Conservation (phyloP, 495 filamentous ascomycete genomes). For the Polyplosphaeria fusca region DNA sequence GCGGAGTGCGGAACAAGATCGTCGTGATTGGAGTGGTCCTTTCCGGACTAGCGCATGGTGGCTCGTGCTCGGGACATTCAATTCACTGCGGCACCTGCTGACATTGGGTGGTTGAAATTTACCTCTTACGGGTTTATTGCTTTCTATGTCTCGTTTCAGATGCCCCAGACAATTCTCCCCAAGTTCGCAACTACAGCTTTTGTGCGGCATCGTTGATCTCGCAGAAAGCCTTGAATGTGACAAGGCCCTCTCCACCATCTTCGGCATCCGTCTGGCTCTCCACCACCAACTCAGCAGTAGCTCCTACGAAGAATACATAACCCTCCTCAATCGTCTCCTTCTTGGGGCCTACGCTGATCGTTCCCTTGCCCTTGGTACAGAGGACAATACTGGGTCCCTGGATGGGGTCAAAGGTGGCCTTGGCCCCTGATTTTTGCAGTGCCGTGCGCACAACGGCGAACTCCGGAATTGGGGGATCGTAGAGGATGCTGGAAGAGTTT, state of each 20-base stretch:
- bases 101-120: no score
- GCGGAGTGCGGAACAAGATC: no score
- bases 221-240: slow-evolving; percentile 93
- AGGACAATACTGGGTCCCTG: slow-evolving; percentile 89
- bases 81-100: no score
- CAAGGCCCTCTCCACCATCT: slow-evolving; percentile 59
- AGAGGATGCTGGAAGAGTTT: slow-evolving; percentile 65
- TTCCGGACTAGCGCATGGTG: no score
- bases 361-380: slow-evolving; percentile 77
- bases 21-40: no score
- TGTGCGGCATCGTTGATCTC: slow-evolving; percentile 52
- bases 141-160: no score
- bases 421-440: slow-evolving; percentile 65
- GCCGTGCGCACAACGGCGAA: slow-evolving; percentile 86
- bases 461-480: slow-evolving; percentile 95
- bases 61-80: no score
- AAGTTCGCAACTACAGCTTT: slow-evolving; percentile 17
- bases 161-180: no score
- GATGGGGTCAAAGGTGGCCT: slow-evolving; percentile 81
- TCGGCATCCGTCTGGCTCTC: slow-evolving; percentile 50
- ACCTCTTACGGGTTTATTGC: no score
- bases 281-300: slow-evolving; percentile 77
- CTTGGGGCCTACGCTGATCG: slow-evolving; percentile 75
- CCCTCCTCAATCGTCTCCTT: slow-evolving; percentile 71
- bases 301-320: slow-evolving; percentile 89